Conservation (phyloP, 495 filamentous ascomycete genomes). For the Hyaloscypha variabilis region DNA sequence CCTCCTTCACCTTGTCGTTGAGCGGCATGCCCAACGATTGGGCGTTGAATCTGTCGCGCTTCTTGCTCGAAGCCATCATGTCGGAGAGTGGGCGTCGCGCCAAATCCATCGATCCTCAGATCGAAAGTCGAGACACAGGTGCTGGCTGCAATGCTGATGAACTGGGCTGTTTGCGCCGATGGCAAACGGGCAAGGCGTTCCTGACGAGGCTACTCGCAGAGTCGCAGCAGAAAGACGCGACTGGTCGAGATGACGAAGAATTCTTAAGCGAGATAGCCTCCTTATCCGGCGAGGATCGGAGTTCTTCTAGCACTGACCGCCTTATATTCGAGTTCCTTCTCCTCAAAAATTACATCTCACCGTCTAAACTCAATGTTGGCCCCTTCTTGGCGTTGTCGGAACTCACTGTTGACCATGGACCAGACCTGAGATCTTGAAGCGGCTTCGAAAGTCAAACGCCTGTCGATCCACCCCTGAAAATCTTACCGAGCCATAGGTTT, state of each 20-base stretch:
- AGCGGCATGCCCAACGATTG: constrained; percentile 65
- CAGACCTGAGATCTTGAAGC: background rate
- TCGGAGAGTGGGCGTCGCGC: constrained; percentile 2
- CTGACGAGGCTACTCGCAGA: constrained; percentile 17
- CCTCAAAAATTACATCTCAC: background rate
- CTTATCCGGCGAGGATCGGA: constrained; percentile 1
- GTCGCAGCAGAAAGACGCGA: background rate
- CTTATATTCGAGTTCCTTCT: background rate
- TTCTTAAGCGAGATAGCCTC: constrained; percentile 5
- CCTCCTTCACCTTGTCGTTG: constrained; percentile 66
- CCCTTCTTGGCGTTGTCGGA: background rate
- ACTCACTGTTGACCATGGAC: background rate
- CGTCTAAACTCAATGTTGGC: background rate
- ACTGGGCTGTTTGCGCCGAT: background rate
- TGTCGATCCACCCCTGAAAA: background rate
- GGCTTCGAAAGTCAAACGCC: background rate
- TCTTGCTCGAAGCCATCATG: constrained; percentile 40
- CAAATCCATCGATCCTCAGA: background rate
- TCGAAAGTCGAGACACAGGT: constrained; percentile 1
- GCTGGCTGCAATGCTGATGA: background rate
- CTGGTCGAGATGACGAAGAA: background rate
- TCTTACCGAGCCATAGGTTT: background rate
- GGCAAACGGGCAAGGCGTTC: constrained; percentile 1
- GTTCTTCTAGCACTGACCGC: background rate
- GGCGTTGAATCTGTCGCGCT: constrained; percentile 56